These are phyloP conservation scores for Spirogloea muscicola DNA, from an alignment of 139 green algal genomes.

Conservation along the genomic window DNA sequence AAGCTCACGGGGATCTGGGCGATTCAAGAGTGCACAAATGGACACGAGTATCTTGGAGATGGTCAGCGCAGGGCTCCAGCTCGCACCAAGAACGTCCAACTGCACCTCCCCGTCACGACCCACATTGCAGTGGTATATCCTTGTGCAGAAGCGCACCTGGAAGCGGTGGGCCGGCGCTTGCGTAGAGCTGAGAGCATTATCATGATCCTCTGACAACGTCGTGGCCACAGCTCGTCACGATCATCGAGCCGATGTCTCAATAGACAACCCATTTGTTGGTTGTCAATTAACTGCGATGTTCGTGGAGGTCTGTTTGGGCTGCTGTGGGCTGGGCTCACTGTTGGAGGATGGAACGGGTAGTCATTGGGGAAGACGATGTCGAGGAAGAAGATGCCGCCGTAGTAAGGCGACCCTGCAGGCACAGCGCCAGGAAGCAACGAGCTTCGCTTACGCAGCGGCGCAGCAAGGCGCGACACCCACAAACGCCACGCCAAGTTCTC, in stretches of 20 bases:
- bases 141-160: conserved; percentile 31
- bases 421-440: background rate
- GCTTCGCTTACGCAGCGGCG: too few species aligned
- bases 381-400: conserved; percentile 88
- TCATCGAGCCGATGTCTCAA: background rate
- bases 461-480: too few species aligned
- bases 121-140: conserved; percentile 97
- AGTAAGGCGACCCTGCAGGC: conserved; percentile 75
- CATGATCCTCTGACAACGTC: too few species aligned
- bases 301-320: background rate
- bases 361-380: conserved; percentile 91
- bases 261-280: background rate
- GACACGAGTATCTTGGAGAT: conserved; percentile 96
- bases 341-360: conserved; percentile 92
- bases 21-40: conserved; percentile 81
- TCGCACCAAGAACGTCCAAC: conserved; percentile 98
- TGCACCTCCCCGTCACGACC: conserved; percentile 91
- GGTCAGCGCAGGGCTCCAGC: conserved; percentile 94
- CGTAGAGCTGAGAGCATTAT: too few species aligned
- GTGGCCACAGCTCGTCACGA: too few species aligned
- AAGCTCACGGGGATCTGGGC: conserved; percentile 81
- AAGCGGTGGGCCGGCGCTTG: too few species aligned
- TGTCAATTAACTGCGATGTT: too few species aligned
- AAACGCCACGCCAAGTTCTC: background rate
- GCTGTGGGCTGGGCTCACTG: background rate